Base-by-base conservation (phyloP, 192 early-diverging fungal species). In the Coemansia sp. region DNA sequence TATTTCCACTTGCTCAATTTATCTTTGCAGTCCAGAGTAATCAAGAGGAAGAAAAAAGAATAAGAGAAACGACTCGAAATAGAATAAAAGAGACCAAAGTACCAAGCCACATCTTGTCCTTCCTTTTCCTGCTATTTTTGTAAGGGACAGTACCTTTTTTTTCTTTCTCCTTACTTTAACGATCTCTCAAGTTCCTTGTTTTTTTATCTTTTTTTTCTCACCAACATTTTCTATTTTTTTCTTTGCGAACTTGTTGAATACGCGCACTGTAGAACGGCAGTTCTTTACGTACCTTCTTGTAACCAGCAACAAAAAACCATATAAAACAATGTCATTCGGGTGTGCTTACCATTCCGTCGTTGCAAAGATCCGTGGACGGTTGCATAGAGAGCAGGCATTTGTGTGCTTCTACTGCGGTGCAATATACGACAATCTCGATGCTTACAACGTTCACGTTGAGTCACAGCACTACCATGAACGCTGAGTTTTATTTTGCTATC, bases 371-470 rank as follows among this genome's bases (percentile, higher is more conserved):
- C 62, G 41, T 60, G 55, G 67, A 40, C 66, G 78, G 61, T 12
- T 81, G 59, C 16, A 46, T 22, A 70, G 40, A 8, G 71, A 82
- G 68, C 71, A 82, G 61, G 68, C 74, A 11, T 82, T 68, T 26
- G 80, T 82, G 13, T 82, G 80, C 68, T 82, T 82, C 68, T 82
- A 82, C 63, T 82, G 80, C 62, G 72, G 68, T 1, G 80, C 80
- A 13, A 67, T 74, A 42, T 82, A 82, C 66, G 59, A 82, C 22
- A 63, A 82, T 55, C 61, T 71, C 51, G 80, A 77, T 8, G 67
- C 57, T 12, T 82, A 82, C 66, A 74, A 82, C 58, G 48, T 45
- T 41, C 80, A 82, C 40, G 80, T 82, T 40, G 80, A 82, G 65
- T 72, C 73, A 16, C 43, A 65, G 55, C 78, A 81, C 67, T 75